These are phyloP conservation scores for Daldinia loculata DNA, from an alignment of 495 filamentous ascomycete genomes.

Conservation along the genomic window DNA sequence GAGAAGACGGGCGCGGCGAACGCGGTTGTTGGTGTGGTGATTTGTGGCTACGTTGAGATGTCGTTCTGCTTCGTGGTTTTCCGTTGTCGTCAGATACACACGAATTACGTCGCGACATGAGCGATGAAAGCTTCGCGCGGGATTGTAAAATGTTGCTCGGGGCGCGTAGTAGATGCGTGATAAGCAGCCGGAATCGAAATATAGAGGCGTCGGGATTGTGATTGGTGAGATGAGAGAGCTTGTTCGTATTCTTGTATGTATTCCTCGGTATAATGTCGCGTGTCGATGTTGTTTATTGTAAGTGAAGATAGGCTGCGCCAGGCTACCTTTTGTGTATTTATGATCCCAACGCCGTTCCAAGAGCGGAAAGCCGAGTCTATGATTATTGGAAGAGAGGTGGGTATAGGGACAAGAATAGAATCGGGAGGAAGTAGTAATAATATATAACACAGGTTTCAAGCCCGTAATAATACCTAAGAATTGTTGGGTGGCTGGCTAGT, in stretches of 20 bases:
- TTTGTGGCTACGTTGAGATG: slow-evolving; percentile 36
- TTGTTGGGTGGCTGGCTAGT: slow-evolving; percentile 36
- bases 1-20: slow-evolving; percentile 33
- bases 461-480: slow-evolving; percentile 23
- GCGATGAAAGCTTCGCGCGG: slow-evolving; percentile 2
- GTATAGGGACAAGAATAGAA: slow-evolving; percentile 27
- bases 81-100: slow-evolving; percentile 43
- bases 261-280: slow-evolving; percentile 1
- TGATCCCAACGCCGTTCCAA: slow-evolving; percentile 32
- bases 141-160: slow-evolving; percentile 1
- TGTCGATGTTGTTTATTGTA: slow-evolving; percentile 6
- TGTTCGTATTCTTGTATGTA: slow-evolving; percentile 6
- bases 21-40: slow-evolving; percentile 37
- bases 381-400: slow-evolving; percentile 26
- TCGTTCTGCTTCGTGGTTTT: slow-evolving; percentile 37
- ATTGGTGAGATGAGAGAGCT: not conserved
- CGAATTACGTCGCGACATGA: slow-evolving; percentile 46
- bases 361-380: slow-evolving; percentile 21
- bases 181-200: not conserved
- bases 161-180: not conserved
- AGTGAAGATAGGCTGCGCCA: slow-evolving; percentile 29
- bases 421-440: slow-evolving; percentile 20
- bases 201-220: not conserved
- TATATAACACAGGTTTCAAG: slow-evolving; percentile 31
- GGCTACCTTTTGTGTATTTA: slow-evolving; percentile 28